These are phyloP conservation scores for Piloderma croceum DNA, from an alignment of 768 basidiomycete species.

Conservation along the genomic window DNA sequence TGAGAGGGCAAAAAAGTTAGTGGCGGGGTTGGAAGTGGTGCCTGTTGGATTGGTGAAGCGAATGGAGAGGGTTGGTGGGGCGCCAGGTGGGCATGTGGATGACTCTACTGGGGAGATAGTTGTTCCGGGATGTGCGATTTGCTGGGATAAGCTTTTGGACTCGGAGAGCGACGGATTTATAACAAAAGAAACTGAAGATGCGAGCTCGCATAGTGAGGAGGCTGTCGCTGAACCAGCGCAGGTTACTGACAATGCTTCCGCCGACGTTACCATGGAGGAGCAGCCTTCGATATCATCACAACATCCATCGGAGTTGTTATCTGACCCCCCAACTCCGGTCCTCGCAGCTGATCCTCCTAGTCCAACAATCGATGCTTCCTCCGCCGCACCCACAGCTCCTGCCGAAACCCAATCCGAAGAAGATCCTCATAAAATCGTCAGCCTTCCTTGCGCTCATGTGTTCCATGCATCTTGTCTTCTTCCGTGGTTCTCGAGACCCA, in stretches of 20 bases:
- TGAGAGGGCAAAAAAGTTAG: constrained; percentile 56
- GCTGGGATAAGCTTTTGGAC: constrained; percentile 65
- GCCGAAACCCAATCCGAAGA: constrained; percentile 7
- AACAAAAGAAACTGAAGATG: constrained; percentile 8
- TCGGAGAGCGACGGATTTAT: constrained; percentile 32
- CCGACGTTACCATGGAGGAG: constrained; percentile 14
- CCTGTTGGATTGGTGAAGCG: constrained; percentile 61
- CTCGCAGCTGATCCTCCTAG: too few species aligned
- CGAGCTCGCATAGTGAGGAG: constrained; percentile 14
- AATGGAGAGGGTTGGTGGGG: constrained; percentile 46
- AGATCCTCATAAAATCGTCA: constrained; percentile 45
- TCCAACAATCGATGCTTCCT: too few species aligned
- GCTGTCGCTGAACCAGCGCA: constrained; percentile 2
- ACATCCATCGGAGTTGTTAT: too few species aligned
- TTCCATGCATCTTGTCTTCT: constrained; percentile 75
- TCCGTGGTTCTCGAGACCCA: constrained; percentile 78
- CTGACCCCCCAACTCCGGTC: too few species aligned
- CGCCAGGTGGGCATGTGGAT: constrained; percentile 24
- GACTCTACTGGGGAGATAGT: constrained; percentile 30
- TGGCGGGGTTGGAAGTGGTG: constrained; percentile 62
- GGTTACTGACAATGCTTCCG: constrained; percentile 1
- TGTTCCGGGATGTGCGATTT: constrained; percentile 60
- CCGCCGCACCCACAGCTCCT: constrained; percentile 6
- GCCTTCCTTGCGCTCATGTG: constrained; percentile 75
- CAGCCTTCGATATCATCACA: too few species aligned